These are phyloP conservation scores for Murraya koenigii DNA, from an alignment of 345 rosid species.

Conservation along the genomic window DNA sequence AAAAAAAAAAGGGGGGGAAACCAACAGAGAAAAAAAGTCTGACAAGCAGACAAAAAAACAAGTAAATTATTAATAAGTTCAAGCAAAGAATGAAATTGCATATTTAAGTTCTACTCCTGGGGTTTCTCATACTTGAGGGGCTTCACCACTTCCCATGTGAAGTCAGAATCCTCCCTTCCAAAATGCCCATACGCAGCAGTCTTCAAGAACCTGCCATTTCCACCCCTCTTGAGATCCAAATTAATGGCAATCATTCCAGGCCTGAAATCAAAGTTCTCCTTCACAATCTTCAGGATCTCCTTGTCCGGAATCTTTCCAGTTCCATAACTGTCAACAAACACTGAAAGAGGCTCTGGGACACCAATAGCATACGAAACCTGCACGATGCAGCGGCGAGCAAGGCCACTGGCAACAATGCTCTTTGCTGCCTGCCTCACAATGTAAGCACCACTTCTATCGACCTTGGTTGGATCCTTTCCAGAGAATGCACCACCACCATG, in stretches of 20 bases:
- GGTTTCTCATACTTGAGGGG: slow-evolving; percentile 38
- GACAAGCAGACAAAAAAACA: not conserved
- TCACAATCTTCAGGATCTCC: slow-evolving; percentile 43
- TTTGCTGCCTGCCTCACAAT: slow-evolving; percentile 47
- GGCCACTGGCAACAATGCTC: slow-evolving; percentile 40
- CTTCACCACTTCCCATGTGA: slow-evolving; percentile 54
- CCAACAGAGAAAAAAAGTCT: not conserved
- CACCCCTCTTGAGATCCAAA: slow-evolving; percentile 44
- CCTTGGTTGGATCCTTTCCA: slow-evolving; percentile 44
- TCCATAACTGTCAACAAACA: slow-evolving; percentile 38
- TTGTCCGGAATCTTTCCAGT: slow-evolving; percentile 43
- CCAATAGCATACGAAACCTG: slow-evolving; percentile 55
- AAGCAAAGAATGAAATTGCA: not conserved
- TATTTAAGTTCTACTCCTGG: not conserved
- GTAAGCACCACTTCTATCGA: slow-evolving; percentile 48
- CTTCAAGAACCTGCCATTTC: slow-evolving; percentile 42
- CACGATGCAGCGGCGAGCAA: slow-evolving; percentile 43
- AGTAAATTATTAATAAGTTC: not conserved
- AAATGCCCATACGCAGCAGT: slow-evolving; percentile 49
- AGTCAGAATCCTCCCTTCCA: slow-evolving; percentile 44
- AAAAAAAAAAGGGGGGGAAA: not conserved
- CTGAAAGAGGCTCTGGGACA: slow-evolving; percentile 43
- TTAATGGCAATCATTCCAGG: slow-evolving; percentile 44
- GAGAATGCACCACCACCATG: slow-evolving; percentile 50
- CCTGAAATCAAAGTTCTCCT: slow-evolving; percentile 48